Percentiles rank a stretch among this genome's conserved stretches.
Conservation (phyloP, 1,284 basidiomycete genomes). For the Pulveroboletus sp. region DNA sequence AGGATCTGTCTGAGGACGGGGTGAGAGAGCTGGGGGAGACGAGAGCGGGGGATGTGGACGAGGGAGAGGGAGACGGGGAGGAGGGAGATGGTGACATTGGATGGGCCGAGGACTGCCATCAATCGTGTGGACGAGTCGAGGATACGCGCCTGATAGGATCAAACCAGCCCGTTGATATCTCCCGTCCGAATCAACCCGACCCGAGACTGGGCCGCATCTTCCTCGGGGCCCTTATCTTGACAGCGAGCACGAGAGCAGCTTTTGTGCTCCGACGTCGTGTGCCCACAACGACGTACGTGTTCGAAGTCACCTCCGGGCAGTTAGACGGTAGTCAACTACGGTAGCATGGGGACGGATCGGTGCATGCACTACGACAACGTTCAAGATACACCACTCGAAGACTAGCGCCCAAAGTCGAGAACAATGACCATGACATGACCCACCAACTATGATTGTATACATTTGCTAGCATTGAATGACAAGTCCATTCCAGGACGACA, state of each 20-base stretch:
- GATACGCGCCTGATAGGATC: slow-evolving; percentile 14
- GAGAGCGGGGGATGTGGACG: slow-evolving; percentile 65
- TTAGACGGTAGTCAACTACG: background rate
- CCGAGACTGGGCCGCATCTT: background rate
- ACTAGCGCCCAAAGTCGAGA: background rate
- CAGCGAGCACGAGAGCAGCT: too few species aligned
- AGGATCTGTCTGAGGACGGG: slow-evolving; percentile 67
- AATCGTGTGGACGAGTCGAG: background rate
- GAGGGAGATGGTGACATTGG: slow-evolving; percentile 58
- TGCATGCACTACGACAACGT: slow-evolving; percentile 4
- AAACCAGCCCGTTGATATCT: background rate
- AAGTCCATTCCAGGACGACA: slow-evolving; percentile 5
- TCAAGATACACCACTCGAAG: slow-evolving; percentile 1
- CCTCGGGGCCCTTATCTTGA: background rate
- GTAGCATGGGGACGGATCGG: background rate
- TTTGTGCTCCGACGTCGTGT: too few species aligned
- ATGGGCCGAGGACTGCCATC: slow-evolving; percentile 26
- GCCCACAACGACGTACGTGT: too few species aligned
- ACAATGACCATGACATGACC: background rate
- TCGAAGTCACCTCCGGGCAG: too few species aligned
- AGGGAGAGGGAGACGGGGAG: slow-evolving; percentile 68
- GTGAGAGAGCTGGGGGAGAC: slow-evolving; percentile 54
- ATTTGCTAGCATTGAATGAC: slow-evolving; percentile 11
- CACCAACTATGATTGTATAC: background rate
- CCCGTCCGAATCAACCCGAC: slow-evolving; percentile 3